Evolutionary conservation across 495 filamentous ascomycete genomes (phyloP), one percentile per base, ranked within the genome.

Genomic region (Parachaetomium inaequale): DNA sequence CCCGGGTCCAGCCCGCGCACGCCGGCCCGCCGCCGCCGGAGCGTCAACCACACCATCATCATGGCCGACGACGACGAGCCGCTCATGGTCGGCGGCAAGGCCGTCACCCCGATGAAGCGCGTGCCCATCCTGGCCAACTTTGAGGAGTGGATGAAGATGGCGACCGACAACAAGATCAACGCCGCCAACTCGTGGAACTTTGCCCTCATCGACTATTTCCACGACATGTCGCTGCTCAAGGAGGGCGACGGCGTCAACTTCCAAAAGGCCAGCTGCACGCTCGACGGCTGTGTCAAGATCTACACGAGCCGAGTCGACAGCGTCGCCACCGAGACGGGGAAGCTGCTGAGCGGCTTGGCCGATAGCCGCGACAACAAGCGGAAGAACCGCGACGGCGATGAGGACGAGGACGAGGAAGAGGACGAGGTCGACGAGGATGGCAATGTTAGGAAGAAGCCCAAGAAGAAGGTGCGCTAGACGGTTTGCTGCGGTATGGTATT

Each of bases 141-240:
- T 69, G 94, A 99, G 74, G 95, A 99, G 71, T 98, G 94, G 94
- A 98, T 99, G 95, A 99, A 98, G 83, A 93, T 98, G 91, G 95
- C 95, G 11, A 98, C 93, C 25, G 94, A 99, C 79, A 99, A 99
- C 80, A 99, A 99, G 81, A 99, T 99, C 77, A 99, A 98, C 71
- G 95, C 94, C 45, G 86, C 89, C 26, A 99, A 99, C 74, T 97
- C 94, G 19, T 99, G 94, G 94, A 97, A 98, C 70, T 97, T 99
- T 75, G 94, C 94, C 2, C 83, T 99, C 7, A 99, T 99, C 71
- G 94, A 99, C 73, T 99, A 99, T 73, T 99, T 99, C 70, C 93
- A 99, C 69, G 94, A 99, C 68, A 97, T 99, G 95, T 96, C 92
- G 6, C 77, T 99, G 38, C 81, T 99, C 28, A 94, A 93, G 70